Evolutionary conservation across 2,329 filamentous ascomycete species (phyloP).

Genomic region (Podosphaera fusca): DNA sequence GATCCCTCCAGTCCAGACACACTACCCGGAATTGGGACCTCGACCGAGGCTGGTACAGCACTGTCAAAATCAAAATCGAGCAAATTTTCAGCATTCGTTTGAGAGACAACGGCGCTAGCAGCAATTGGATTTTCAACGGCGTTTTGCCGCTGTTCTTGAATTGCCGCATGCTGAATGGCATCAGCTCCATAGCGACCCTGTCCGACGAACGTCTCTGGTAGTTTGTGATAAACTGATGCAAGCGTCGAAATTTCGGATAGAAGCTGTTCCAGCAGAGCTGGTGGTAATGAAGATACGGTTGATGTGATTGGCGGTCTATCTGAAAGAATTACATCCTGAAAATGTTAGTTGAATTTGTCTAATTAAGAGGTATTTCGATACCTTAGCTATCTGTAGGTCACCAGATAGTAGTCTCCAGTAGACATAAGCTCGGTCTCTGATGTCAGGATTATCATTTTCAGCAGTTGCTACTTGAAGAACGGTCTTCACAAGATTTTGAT

Average conservation of each 20-base stretch:
- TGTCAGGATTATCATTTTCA: slow-evolving; percentile 93
- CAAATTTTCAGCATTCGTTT: slow-evolving; percentile 72
- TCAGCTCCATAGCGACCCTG: slow-evolving; percentile 86
- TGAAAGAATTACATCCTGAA: slow-evolving; percentile 63
- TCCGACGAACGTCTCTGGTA: slow-evolving; percentile 91
- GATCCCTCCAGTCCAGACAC: slow-evolving; percentile 27
- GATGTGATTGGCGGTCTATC: slow-evolving; percentile 86
- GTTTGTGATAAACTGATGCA: slow-evolving; percentile 95
- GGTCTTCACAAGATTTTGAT: slow-evolving; percentile 77
- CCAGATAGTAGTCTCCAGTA: slow-evolving; percentile 94
- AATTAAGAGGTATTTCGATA: slow-evolving; percentile 15
- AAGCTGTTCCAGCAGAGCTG: slow-evolving; percentile 68
- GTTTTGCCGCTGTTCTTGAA: slow-evolving; percentile 87
- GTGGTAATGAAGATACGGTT: slow-evolving; percentile 75
- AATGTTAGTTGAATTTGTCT: slow-evolving; percentile 10
- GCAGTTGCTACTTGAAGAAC: slow-evolving; percentile 80
- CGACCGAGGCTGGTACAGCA: slow-evolving; percentile 67
- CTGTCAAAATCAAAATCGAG: slow-evolving; percentile 94
- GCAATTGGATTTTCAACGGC: slow-evolving; percentile 86
- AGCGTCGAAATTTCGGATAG: slow-evolving; percentile 79
- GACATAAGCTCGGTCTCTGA: slow-evolving; percentile 87
- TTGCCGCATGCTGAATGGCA: slow-evolving; percentile 81
- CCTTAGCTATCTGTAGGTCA: slow-evolving; percentile 75
- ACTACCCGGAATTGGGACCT: slow-evolving; percentile 32
- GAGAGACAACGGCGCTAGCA: slow-evolving; percentile 45